Base-by-base conservation (phyloP, 1,284 basidiomycete species). In the Malassezia arunalokei region DNA sequence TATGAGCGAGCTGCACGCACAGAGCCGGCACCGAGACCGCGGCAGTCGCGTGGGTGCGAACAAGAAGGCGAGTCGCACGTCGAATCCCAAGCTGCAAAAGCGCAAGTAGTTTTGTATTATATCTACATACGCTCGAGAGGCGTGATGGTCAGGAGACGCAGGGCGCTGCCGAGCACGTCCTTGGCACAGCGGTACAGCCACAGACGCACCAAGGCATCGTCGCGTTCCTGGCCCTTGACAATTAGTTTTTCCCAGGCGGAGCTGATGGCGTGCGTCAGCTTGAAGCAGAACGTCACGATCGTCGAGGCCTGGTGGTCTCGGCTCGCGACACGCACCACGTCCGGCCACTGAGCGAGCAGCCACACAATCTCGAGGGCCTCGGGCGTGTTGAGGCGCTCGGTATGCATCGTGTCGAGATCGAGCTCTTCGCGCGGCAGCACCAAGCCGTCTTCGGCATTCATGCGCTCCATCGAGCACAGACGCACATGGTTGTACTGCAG, bases 301-400 rank as follows among this genome's bases (percentile, higher is more conserved):
- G 86, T 86, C 60, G 85, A 86, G 4, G 94, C 89, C 76, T 98
- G 91, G 61, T 85, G 83, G 39, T 82, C 85, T 75, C 83, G 82
- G 71, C 88, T 77, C 4, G 91, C 89, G 1, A 80, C 82, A 66
- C 83, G 83, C 46, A 98, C 86, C 7, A 87, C 83, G 65, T 91
- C 87, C 4, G 91, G 92, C 78, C 92, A 98, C 15, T 82, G 79
- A 5, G 87, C 86, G 33, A 96, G 79, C 29, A 94, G 77, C 77
- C 88, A 83, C 20, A 83, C 78, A 64, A 98, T 85, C 56, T 95
- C 89, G 48, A 88, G 80, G 28, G 90, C 86, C 61, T 89, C 85
- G 32, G 79, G 77, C 35, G 63, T 60, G n/a, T 78, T 76, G 50
- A 96, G 83, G 11, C 83, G 78, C 3, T 79, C 77, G 6, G 83